Conservation (phyloP, 345 rosid genomes). For the Acer campestre region DNA sequence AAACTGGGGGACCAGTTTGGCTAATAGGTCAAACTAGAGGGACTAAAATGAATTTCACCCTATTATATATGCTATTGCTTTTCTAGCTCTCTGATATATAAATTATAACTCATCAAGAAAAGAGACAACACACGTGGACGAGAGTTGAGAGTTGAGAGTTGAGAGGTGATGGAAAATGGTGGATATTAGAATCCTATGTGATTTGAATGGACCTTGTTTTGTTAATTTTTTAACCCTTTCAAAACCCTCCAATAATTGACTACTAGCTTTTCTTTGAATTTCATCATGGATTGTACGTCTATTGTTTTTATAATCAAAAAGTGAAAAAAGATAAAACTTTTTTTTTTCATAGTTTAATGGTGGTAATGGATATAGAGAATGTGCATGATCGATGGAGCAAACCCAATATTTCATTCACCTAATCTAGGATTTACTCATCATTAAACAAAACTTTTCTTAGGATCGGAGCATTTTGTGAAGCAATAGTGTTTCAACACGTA, state of each 20-base stretch:
- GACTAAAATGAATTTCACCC: too few relatives aligned
- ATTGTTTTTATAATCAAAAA: constrained; percentile 22
- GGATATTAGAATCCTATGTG: constrained; percentile 58
- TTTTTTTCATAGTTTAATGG: not conserved
- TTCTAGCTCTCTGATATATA: not conserved
- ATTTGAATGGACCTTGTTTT: constrained; percentile 34
- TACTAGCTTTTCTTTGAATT: constrained; percentile 16
- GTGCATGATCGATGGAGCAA: constrained; percentile 1
- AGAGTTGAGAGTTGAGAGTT: not conserved
- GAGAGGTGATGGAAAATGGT: not conserved
- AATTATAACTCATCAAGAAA: not conserved
- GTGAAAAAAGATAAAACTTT: not conserved
- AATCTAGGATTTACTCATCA: constrained; percentile 16
- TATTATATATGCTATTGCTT: constrained; percentile 6
- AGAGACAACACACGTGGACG: constrained; percentile 33
- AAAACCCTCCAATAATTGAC: constrained; percentile 42
- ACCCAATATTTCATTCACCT: constrained; percentile 19
- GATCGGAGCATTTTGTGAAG: constrained; percentile 33
- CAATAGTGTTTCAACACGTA: constrained; percentile 28
- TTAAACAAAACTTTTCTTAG: constrained; percentile 31
- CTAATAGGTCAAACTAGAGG: too few relatives aligned
- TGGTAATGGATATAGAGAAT: not conserved
- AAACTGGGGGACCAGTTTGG: too few relatives aligned
- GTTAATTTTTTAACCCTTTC: constrained; percentile 18
- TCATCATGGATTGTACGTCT: not conserved